A percentile compares a stretch with the other conserved stretches of the same genome.
These are phyloP conservation scores for Pachyrhizus erosus DNA, from an alignment of 306 rosid genomes.

Conservation along the genomic window DNA sequence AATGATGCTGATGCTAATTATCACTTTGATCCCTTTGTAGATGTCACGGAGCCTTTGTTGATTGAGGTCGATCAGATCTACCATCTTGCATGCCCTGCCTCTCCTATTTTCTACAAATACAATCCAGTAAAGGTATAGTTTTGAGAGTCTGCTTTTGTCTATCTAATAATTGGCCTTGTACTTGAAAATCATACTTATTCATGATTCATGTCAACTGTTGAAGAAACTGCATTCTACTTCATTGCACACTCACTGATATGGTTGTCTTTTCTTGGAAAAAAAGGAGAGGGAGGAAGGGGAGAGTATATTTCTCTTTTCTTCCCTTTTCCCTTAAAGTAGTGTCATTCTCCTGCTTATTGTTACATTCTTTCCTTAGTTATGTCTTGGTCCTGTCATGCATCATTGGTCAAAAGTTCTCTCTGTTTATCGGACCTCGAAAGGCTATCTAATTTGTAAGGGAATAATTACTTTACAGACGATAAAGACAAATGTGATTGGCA, in stretches of 20 bases:
- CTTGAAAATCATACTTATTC: neutral
- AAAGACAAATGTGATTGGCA: conserved; percentile 96
- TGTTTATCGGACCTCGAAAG: conserved; percentile 15
- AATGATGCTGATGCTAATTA: conserved; percentile 18
- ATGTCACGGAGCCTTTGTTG: conserved; percentile 89
- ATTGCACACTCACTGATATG: neutral
- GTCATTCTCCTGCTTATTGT: neutral
- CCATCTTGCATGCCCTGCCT: conserved; percentile 98
- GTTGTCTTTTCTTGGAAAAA: neutral
- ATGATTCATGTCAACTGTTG: neutral
- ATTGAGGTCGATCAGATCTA: conserved; percentile 94
- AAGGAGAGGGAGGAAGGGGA: too few relatives aligned
- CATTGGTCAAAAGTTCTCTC: conserved; percentile 12
- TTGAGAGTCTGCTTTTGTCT: conserved; percentile 16
- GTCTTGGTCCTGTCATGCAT: conserved; percentile 11
- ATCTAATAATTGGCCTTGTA: neutral
- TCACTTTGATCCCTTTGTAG: conserved; percentile 50
- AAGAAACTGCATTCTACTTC: conserved; percentile 15
- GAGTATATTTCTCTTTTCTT: too few relatives aligned
- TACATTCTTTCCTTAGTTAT: neutral
- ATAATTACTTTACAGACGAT: conserved; percentile 71
- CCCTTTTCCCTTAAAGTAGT: too few relatives aligned
- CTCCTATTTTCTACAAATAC: conserved; percentile 96
- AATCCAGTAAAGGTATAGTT: conserved; percentile 87
- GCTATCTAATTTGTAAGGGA: conserved; percentile 41